Conservation (phyloP, 257 asterid species). For the Solanum dulcamara region DNA sequence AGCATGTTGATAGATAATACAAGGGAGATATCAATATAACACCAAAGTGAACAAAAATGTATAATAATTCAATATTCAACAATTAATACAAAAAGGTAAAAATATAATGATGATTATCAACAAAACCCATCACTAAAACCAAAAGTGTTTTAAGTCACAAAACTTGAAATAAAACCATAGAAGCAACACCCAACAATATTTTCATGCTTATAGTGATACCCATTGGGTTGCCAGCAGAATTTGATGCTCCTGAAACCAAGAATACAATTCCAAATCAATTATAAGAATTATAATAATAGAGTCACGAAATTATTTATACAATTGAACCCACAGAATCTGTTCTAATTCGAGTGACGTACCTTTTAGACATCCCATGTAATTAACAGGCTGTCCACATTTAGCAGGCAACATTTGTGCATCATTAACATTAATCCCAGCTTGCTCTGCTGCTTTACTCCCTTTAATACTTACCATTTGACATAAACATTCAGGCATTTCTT, state of each 20-base stretch:
- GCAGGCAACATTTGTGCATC: slow-evolving; percentile 71
- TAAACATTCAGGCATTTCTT: slow-evolving; percentile 62
- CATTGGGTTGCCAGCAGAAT: background rate
- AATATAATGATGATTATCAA: background rate
- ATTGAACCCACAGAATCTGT: background rate
- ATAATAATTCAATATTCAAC: background rate
- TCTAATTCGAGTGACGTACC: slow-evolving; percentile 15
- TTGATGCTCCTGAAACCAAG: slow-evolving; percentile 10
- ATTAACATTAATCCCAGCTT: slow-evolving; percentile 47
- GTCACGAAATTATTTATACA: background rate
- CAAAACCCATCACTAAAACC: too few relatives aligned
- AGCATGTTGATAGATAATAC: background rate
- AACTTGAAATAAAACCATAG: slow-evolving; percentile 2
- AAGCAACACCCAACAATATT: background rate
- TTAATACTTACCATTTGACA: slow-evolving; percentile 51
- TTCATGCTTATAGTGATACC: background rate
- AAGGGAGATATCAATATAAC: background rate
- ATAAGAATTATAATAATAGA: background rate
- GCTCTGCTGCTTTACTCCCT: slow-evolving; percentile 60
- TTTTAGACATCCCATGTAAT: slow-evolving; percentile 67
- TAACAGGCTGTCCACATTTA: slow-evolving; percentile 66
- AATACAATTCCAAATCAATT: background rate
- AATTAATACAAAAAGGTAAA: background rate
- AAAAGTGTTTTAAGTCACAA: too few relatives aligned
- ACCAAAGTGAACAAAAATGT: background rate